phyloP scores from a whole-genome alignment of 345 rosid species.

The Corymbia maculata region DNA sequence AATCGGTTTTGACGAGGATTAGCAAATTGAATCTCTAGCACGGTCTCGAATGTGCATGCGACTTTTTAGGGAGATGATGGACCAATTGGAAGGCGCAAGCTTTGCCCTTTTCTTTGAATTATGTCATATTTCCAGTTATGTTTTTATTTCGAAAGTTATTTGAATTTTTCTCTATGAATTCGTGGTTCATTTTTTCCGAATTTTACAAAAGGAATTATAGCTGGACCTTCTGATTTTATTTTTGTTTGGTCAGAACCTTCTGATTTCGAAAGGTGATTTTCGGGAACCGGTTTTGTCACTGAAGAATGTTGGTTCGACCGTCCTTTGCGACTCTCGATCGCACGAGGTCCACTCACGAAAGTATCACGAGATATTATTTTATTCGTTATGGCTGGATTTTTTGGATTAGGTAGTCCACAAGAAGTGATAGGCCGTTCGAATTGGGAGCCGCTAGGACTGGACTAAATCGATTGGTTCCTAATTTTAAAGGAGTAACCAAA shows the following conservation, averaged over 20 bases:
- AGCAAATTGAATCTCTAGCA: background rate
- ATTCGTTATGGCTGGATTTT: background rate
- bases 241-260: background rate
- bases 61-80: background rate
- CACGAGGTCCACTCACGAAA: background rate
- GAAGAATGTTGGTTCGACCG: background rate
- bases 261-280: background rate
- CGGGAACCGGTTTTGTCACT: background rate
- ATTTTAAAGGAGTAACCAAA: too few species aligned
- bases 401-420: background rate
- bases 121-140: background rate
- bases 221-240: background rate
- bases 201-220: background rate
- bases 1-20: fast-evolving
- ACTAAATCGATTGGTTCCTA: too few species aligned
- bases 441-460: too few species aligned
- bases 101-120: background rate
- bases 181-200: background rate
- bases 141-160: background rate
- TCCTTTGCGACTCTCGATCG: background rate
- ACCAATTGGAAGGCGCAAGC: background rate
- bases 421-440: too few species aligned
- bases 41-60: background rate
- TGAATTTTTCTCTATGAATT: background rate
- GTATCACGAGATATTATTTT: background rate